phyloP scores from a whole-genome alignment of 257 asterid genomes.

The Solanum chiquidenum region DNA sequence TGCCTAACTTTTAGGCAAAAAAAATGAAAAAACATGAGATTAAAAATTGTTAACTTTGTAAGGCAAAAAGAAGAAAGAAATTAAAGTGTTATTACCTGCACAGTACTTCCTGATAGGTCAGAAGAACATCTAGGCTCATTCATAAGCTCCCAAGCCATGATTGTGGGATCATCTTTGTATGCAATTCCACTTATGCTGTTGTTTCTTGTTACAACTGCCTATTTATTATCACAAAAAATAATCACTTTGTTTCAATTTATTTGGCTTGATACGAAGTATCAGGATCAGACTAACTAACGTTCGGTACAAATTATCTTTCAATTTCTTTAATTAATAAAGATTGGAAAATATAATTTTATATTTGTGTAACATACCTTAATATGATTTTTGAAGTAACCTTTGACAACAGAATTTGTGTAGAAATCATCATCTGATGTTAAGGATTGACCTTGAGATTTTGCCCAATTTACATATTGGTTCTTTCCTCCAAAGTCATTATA shows the following conservation, averaged over 20 bases:
- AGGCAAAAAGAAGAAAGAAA: neutral
- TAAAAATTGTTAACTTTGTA: neutral
- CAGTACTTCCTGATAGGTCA: conserved; percentile 39
- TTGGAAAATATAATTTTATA: neutral
- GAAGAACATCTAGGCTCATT: conserved; percentile 65
- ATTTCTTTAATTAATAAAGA: neutral
- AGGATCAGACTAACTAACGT: neutral
- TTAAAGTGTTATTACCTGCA: conserved; percentile 19
- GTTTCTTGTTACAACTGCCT: conserved; percentile 55
- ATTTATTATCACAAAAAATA: neutral
- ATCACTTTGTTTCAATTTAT: neutral
- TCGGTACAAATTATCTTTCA: neutral
- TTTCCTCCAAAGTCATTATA: conserved; percentile 50
- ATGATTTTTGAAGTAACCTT: conserved; percentile 43
- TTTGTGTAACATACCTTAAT: conserved; percentile 24
- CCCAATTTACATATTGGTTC: conserved; percentile 63
- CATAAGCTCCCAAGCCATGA: conserved; percentile 84
- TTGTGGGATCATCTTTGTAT: conserved; percentile 63
- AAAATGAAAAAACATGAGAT: too few species aligned
- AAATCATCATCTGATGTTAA: conserved; percentile 49
- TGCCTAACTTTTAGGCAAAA: too few species aligned
- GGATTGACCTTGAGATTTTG: conserved; percentile 28
- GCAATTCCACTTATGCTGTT: conserved; percentile 43
- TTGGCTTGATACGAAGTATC: rapidly evolving
- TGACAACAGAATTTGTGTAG: conserved; percentile 38